Conservation (phyloP, 2,329 filamentous ascomycete species). For the Chaetomiaceae sp. region DNA sequence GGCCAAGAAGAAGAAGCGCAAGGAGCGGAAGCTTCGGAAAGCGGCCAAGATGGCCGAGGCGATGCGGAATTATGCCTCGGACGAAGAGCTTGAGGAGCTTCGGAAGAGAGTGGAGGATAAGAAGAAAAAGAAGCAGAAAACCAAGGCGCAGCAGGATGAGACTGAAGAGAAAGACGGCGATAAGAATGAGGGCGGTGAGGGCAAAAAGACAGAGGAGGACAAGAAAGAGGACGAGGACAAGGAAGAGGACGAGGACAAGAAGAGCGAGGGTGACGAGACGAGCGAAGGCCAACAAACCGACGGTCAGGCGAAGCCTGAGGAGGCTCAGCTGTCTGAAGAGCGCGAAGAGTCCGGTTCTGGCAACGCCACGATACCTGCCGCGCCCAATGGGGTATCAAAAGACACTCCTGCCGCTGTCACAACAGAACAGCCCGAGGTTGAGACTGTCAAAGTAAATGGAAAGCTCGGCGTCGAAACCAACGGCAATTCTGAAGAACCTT, state of each 20-base stretch:
- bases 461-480: too few species aligned
- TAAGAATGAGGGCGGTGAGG: not conserved
- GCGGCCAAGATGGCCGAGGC: constrained; percentile 10
- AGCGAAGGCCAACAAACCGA: not conserved
- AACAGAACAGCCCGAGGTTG: too few species aligned
- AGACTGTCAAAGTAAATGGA: too few species aligned
- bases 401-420: too few species aligned
- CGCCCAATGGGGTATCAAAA: too few species aligned
- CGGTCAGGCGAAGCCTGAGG: not conserved
- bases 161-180: not conserved
- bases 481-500: too few species aligned
- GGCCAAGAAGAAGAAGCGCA: constrained; percentile 21
- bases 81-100: constrained; percentile 14
- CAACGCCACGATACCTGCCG: too few species aligned
- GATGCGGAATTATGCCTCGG: constrained; percentile 9
- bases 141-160: not conserved
- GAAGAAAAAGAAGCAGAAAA: constrained; percentile 1
- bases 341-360: not conserved
- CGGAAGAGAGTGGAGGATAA: constrained; percentile 6
- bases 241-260: not conserved
- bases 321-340: not conserved
- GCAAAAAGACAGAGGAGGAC: not conserved
- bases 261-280: not conserved
- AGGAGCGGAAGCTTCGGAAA: constrained; percentile 9
- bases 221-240: not conserved